Percentiles rank a stretch among this genome's conserved stretches.
Evolutionary conservation across 2,329 filamentous ascomycete species (phyloP).

Genomic region (Dothideomycetes sp.): DNA sequence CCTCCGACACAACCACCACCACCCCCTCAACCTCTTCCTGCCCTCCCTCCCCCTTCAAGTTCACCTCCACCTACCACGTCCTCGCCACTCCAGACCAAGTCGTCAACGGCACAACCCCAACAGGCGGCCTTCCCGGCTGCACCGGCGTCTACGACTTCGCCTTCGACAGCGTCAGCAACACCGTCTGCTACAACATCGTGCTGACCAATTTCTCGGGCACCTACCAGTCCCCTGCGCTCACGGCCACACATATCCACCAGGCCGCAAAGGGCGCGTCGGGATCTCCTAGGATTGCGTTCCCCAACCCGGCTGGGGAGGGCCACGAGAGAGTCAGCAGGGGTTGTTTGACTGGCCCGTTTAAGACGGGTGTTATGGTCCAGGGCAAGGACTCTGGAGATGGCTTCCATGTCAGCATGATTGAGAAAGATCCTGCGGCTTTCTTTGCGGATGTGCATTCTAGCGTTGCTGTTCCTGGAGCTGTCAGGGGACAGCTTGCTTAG

Average conservation of each 20-base stretch:
- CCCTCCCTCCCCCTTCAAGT: constrained; percentile 20
- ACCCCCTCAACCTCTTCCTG: constrained; percentile 2
- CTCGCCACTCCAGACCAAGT: constrained; percentile 40
- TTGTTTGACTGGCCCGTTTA: constrained; percentile 33
- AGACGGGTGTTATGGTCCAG: constrained; percentile 29
- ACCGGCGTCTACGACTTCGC: constrained; percentile 41
- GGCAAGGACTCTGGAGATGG: constrained; percentile 35
- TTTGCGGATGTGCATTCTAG: constrained; percentile 44
- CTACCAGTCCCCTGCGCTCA: constrained; percentile 39
- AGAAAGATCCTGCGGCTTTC: constrained; percentile 39
- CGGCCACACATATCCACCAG: constrained; percentile 47
- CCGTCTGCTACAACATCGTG: constrained; percentile 41
- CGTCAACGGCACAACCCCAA: constrained; percentile 19
- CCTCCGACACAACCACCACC: not conserved
- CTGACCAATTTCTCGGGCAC: constrained; percentile 38
- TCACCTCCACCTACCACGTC: constrained; percentile 40
- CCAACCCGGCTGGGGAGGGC: constrained; percentile 34
- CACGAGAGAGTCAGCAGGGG: constrained; percentile 29
- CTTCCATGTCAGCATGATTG: constrained; percentile 41
- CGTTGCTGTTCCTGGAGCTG: constrained; percentile 38
- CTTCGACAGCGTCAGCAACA: constrained; percentile 36
- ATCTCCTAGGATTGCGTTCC: constrained; percentile 42
- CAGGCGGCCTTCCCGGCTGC: constrained; percentile 33
- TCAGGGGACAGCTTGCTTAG: constrained; percentile 37
- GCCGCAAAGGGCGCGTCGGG: constrained; percentile 34